Evolutionary conservation across 1,139 yeast genomes (phyloP), one percentile per base, ranked within the genome.

Genomic region (Geotrichum restrictum): DNA sequence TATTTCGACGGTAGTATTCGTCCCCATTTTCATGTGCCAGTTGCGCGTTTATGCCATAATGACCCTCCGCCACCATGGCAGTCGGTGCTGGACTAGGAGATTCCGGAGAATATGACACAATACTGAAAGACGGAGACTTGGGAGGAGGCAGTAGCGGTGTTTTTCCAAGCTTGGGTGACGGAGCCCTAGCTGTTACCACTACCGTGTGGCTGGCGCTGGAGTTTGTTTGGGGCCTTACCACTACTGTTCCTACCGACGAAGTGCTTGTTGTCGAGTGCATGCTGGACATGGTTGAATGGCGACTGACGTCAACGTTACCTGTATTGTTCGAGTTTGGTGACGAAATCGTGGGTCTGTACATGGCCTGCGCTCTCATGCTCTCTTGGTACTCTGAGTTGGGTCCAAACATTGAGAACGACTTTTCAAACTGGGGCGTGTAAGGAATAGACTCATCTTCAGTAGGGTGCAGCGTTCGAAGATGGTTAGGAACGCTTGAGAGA

Each of bases 101-200:
- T n/a, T 24, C 29, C 5, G 29, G 29, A 8, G 29, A 24, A 29
- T 38, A 8, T 3, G 45, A 33, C 10, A 48, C 36, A 29, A 37
- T 42, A 18, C 43, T 31, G 8, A 36, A 38, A 5, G 52, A 24
- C n/a, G 51, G 45, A 4, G 47, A 42, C 37, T n/a, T n/a, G 2
- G 53, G 53, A 3, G 53, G 53, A 8, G 49, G 53, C 3, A 50
- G 37, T 8, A 18, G 16, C n/a, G 53, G 53, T 1, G 53, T 50
- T 19, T 50, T 50, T 13, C 53, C 53, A 3, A 50, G 46, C 24
- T 50, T 50, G 7, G 53, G 53, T 2, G 53, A 50, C 6, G 40
- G 42, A 5, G 31, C 10, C 8, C 42, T 18, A 22, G 13, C 16
- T 6, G n/a, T 13, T 7, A 34, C 37, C 37, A 34, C 18, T 24